Base-by-base conservation (phyloP, 495 filamentous ascomycete species). In the Podospora didyma region DNA sequence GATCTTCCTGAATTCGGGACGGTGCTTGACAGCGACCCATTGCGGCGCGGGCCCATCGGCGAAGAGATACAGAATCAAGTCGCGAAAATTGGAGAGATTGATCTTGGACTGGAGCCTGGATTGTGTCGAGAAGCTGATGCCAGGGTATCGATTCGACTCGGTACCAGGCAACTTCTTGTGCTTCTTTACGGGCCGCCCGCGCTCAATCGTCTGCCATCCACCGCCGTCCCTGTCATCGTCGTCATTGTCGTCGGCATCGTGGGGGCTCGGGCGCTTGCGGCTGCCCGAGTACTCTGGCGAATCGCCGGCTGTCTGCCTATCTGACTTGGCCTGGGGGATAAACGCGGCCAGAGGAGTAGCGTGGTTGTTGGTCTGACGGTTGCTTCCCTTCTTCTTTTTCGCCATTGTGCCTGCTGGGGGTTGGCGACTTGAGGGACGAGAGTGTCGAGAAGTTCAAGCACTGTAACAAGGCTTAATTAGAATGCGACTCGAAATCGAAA, bases 51-150 rank as follows among this genome's bases (percentile, higher is more conserved):
- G 57, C 0, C 88, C 94, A 69, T 97, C 91, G 42, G 91, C 89
- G 54, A 96, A 84, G 54, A 96, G 82, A 71, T 96, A 97, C n/a
- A 97, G 76, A 5, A 91, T 76, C 37, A 98, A 72, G 31, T 79
- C 82, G 63, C 96, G 93, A 19, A 98, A 70, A 60, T 94, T 87
- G 22, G 82, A 77, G 45, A 96, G 81, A 41, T 86, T 87, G 61
- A 97, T 85, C 52, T 84, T 85, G 9, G 82, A 75, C 58, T 89
- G 83, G n/a, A 96, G 69, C 53, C 83, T 84, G 49, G 80, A 73
- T 14, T 85, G 79, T 23, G 85, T 75, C 7, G 85, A 84, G 61
- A 92, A 86, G 7, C 74, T 79, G 46, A 97, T 81, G 44, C 79
- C 75, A 7, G 92, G 92, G 67, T 94, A 94, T 60, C 88, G 88